These are phyloP conservation scores for Stenogyne calaminthoides DNA, from an alignment of 305 asterid species.

Conservation along the genomic window DNA sequence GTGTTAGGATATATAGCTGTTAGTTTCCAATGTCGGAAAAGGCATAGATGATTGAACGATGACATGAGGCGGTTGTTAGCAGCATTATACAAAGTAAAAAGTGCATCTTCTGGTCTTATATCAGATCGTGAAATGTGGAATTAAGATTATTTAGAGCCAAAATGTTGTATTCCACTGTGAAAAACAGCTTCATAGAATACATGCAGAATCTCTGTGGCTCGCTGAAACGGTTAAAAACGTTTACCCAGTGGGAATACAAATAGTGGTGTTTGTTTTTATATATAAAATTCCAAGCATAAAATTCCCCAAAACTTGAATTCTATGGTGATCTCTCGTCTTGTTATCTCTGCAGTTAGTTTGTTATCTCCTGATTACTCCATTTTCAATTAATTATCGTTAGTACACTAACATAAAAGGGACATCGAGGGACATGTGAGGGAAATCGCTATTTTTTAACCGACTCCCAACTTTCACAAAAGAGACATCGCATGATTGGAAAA, in stretches of 20 bases:
- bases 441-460: too few relatives aligned
- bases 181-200: slow-evolving; percentile 18
- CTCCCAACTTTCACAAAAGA: too few relatives aligned
- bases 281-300: not conserved
- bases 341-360: not conserved
- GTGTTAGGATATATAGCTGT: slow-evolving; percentile 15
- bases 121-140: slow-evolving; percentile 12
- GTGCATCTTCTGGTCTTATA: slow-evolving; percentile 6
- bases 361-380: too few relatives aligned
- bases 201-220: not conserved
- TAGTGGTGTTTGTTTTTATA: not conserved
- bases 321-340: not conserved
- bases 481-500: too few relatives aligned
- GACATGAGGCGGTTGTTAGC: slow-evolving; percentile 9
- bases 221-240: not conserved
- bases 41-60: not conserved
- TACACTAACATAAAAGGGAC: too few relatives aligned
- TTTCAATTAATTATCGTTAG: too few relatives aligned
- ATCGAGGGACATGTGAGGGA: too few relatives aligned
- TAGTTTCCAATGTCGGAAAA: slow-evolving; percentile 1
- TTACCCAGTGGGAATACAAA: not conserved
- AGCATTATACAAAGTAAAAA: slow-evolving; percentile 5
- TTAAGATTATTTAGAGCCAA: slow-evolving; percentile 14
- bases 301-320: not conserved
- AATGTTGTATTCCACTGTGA: slow-evolving; percentile 7